Evolutionary conservation across 768 basidiomycete species (phyloP).

Genomic region (Chalciporus piperatus): DNA sequence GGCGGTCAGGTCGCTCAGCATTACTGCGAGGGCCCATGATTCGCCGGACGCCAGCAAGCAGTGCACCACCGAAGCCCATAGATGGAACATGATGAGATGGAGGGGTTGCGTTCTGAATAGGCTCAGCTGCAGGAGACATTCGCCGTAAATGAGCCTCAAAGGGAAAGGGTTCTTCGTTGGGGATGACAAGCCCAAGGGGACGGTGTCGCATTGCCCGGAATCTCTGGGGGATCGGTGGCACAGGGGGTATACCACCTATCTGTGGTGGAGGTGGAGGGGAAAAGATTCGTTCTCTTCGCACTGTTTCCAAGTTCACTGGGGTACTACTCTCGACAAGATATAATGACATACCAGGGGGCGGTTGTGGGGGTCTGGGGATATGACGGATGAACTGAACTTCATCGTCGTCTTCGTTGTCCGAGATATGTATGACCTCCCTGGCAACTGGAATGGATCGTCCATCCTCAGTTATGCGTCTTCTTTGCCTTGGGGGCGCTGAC

Average conservation of each 20-base stretch:
- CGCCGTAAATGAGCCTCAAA: conserved; percentile 42
- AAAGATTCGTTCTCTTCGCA: conserved; percentile 28
- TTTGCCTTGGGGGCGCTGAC: conserved; percentile 22
- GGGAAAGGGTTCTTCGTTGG: conserved; percentile 49
- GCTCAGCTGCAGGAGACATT: conserved; percentile 19
- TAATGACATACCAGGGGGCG: conserved; percentile 17
- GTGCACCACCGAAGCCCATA: conserved; percentile 65
- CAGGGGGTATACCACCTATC: conserved; percentile 46
- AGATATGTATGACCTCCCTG: conserved; percentile 32
- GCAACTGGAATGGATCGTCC: conserved; percentile 16
- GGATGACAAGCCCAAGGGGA: conserved; percentile 44
- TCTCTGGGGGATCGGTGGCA: conserved; percentile 46
- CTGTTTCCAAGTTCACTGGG: conserved; percentile 5
- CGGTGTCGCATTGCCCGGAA: conserved; percentile 40
- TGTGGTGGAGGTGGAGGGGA: conserved; percentile 51
- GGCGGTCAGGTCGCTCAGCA: conserved; percentile 13
- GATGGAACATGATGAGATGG: conserved; percentile 56
- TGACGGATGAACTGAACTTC: conserved; percentile 29
- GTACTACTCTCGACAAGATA: background rate
- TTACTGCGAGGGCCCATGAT: conserved; percentile 16
- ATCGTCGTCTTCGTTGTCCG: conserved; percentile 35
- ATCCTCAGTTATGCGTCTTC: conserved; percentile 26
- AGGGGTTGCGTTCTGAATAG: conserved; percentile 37
- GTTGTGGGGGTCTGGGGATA: conserved; percentile 16
- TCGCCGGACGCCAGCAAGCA: conserved; percentile 44